Evolutionary conservation across 2,329 filamentous ascomycete species (phyloP).

Genomic region (Neonectria magnoliae): DNA sequence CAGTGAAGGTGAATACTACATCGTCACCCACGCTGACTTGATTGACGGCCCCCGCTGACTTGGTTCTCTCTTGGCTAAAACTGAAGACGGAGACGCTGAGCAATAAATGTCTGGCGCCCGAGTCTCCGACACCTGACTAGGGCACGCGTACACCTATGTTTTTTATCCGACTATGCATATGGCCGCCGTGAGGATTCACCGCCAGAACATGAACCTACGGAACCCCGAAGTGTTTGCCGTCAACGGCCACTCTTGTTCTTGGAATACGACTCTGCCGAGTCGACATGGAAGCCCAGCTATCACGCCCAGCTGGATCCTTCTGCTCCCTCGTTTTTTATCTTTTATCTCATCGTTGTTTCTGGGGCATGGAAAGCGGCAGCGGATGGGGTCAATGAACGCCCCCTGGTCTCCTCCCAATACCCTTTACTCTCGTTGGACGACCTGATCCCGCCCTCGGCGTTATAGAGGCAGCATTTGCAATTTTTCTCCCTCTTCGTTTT

Average conservation of each 20-base stretch:
- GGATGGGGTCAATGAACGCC: constrained; percentile 10
- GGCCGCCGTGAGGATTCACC: constrained; percentile 2
- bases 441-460: constrained; percentile 14
- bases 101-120: constrained; percentile 31
- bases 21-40: constrained; percentile 47
- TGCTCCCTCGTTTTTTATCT: constrained; percentile 1
- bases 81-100: constrained; percentile 52
- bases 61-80: constrained; percentile 24
- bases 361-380: constrained; percentile 9
- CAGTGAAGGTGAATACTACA: constrained; percentile 70
- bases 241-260: constrained; percentile 17
- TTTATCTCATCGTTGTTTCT: constrained; percentile 13
- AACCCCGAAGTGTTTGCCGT: constrained; percentile 3
- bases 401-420: constrained; percentile 19
- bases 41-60: constrained; percentile 46
- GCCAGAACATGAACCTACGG: constrained; percentile 11
- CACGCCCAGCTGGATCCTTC: constrained; percentile 2
- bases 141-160: constrained; percentile 7
- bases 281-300: constrained; percentile 7
- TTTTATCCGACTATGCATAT: constrained; percentile 15
- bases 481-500: constrained; percentile 1
- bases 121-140: constrained; percentile 4
- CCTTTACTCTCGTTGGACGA: constrained; percentile 21
- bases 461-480: constrained; percentile 24
- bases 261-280: constrained; percentile 15